These are phyloP conservation scores for Triangularia setosa DNA, from an alignment of 2,329 filamentous ascomycete genomes.

Conservation along the genomic window DNA sequence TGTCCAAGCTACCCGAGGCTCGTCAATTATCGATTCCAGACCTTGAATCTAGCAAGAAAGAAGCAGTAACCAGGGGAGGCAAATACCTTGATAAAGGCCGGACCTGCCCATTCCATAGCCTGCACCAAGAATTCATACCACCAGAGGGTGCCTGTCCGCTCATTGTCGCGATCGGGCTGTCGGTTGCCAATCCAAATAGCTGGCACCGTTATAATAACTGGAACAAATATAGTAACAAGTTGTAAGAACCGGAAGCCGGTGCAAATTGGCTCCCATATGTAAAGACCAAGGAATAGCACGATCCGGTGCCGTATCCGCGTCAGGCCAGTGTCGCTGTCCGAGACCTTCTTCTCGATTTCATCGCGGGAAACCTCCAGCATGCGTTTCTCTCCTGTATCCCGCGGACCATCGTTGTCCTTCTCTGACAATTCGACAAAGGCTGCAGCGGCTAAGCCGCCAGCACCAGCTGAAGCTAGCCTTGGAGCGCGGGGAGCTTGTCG, in stretches of 20 bases:
- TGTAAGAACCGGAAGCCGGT: slow-evolving; percentile 87
- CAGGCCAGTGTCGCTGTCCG: slow-evolving; percentile 58
- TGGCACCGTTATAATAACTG: slow-evolving; percentile 77
- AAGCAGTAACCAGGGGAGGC: neutral
- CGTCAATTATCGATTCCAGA: neutral
- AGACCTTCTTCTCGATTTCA: slow-evolving; percentile 69
- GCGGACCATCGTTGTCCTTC: slow-evolving; percentile 45
- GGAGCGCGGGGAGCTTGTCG: slow-evolving; percentile 1
- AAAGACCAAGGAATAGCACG: slow-evolving; percentile 65
- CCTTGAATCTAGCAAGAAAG: neutral
- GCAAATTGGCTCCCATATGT: slow-evolving; percentile 79
- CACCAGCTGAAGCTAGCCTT: slow-evolving; percentile 29
- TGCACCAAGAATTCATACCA: slow-evolving; percentile 89
- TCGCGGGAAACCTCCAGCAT: slow-evolving; percentile 81
- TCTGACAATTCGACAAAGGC: slow-evolving; percentile 57
- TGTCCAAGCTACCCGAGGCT: slow-evolving; percentile 66
- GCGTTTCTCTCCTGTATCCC: slow-evolving; percentile 71
- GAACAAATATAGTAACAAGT: slow-evolving; percentile 82
- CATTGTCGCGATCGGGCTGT: slow-evolving; percentile 61
- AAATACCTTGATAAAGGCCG: slow-evolving; percentile 92
- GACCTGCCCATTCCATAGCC: slow-evolving; percentile 88
- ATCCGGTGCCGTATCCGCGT: slow-evolving; percentile 55
- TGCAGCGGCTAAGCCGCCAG: slow-evolving; percentile 47
- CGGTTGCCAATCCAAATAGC: slow-evolving; percentile 73
- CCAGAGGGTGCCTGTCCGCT: slow-evolving; percentile 80